These are phyloP conservation scores for Postia placenta DNA, from an alignment of 768 basidiomycete species.

Conservation along the genomic window DNA sequence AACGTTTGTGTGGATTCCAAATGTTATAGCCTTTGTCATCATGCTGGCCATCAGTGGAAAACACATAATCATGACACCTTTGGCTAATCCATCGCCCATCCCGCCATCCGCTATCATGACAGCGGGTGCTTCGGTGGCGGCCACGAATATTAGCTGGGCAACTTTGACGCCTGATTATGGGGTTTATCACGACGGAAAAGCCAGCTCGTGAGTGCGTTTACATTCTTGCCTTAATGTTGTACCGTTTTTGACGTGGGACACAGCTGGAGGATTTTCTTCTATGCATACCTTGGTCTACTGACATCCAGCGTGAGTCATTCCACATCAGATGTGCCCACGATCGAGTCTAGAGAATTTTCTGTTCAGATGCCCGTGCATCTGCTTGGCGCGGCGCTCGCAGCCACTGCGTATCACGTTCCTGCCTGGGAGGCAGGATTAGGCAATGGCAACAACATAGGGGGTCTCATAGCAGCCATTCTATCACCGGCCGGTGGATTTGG, in stretches of 20 bases:
- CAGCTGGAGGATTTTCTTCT: conserved; percentile 34
- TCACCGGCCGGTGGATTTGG: conserved; percentile 33
- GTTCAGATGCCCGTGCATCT: conserved; percentile 33
- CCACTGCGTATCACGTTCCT: conserved; percentile 32
- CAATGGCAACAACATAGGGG: conserved; percentile 35
- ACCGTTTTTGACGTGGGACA: background rate
- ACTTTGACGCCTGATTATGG: conserved; percentile 42
- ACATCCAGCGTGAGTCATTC: conserved; percentile 31
- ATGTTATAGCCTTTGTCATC: conserved; percentile 31
- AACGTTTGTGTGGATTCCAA: conserved; percentile 33
- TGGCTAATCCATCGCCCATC: conserved; percentile 19
- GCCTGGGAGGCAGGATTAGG: conserved; percentile 34
- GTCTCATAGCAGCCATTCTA: conserved; percentile 37
- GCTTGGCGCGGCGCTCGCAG: conserved; percentile 41
- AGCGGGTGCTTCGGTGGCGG: conserved; percentile 38
- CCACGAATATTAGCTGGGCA: conserved; percentile 36
- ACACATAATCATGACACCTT: conserved; percentile 20
- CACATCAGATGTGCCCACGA: background rate
- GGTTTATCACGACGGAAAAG: conserved; percentile 35
- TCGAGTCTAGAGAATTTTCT: background rate
- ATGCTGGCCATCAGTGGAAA: conserved; percentile 30
- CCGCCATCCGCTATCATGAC: conserved; percentile 30
- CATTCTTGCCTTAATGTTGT: background rate
- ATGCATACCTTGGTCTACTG: conserved; percentile 42
- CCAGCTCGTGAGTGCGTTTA: conserved; percentile 8